Evolutionary conservation across 2,329 filamentous ascomycete genomes (phyloP).

Genomic region (Xylaria sp.): DNA sequence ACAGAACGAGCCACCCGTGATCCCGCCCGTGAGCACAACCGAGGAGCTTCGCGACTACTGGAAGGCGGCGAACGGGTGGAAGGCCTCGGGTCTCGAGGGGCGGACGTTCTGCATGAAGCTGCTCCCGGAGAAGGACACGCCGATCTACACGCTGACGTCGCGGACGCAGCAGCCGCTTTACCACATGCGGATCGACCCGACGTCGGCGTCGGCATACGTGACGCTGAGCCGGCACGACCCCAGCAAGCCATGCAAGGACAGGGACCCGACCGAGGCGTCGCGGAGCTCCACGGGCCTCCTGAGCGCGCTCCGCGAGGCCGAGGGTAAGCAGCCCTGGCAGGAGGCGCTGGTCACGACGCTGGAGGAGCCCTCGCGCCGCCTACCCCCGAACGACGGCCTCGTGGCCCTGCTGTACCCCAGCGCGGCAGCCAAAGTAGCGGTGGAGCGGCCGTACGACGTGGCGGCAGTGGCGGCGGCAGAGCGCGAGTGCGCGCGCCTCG

Average conservation of each 20-base stretch:
- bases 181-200: conserved; percentile 71
- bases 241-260: conserved; percentile 62
- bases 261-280: conserved; percentile 50
- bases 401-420: conserved; percentile 75
- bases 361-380: conserved; percentile 63
- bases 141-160: conserved; percentile 74
- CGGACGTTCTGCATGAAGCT: conserved; percentile 68
- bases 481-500: conserved; percentile 74
- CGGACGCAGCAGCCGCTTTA: conserved; percentile 70
- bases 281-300: conserved; percentile 40
- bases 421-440: conserved; percentile 70
- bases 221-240: conserved; percentile 70
- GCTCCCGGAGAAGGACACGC: conserved; percentile 66
- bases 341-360: conserved; percentile 68
- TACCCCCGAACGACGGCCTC: conserved; percentile 68
- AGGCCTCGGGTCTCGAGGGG: conserved; percentile 68
- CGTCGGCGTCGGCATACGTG: conserved; percentile 70
- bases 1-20: conserved; percentile 55
- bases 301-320: conserved; percentile 49
- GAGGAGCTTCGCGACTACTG: conserved; percentile 73
- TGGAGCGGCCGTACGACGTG: conserved; percentile 68
- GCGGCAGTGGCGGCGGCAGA: conserved; percentile 71
- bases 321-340: conserved; percentile 62
- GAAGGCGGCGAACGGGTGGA: conserved; percentile 77
- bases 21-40: conserved; percentile 64